Evolutionary conservation across 202 grass and related monocot species (phyloP).

Genomic region (Miscanthus sacchariflorus): DNA sequence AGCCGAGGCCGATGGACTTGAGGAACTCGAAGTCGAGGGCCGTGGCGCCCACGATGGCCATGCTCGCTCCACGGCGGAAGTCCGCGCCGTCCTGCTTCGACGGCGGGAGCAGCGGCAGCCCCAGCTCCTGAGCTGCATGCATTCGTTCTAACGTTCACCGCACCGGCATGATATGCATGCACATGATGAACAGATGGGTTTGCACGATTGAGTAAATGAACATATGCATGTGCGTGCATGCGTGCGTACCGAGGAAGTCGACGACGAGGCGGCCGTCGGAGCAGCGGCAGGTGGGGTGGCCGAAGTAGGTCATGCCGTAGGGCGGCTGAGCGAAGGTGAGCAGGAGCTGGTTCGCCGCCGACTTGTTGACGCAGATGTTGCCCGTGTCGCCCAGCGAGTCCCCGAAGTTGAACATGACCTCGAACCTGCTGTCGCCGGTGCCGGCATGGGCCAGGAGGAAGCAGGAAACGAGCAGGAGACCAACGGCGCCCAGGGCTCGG

Average conservation of each 20-base stretch:
- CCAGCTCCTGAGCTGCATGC: conserved; percentile 52
- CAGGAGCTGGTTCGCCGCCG: conserved; percentile 9
- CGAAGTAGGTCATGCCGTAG: conserved; percentile 69
- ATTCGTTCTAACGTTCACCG: background rate
- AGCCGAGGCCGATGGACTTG: conserved; percentile 54
- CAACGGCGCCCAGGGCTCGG: background rate
- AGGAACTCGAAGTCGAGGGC: conserved; percentile 59
- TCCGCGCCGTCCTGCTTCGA: conserved; percentile 44
- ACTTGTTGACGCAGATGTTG: conserved; percentile 58
- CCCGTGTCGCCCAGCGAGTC: conserved; percentile 77
- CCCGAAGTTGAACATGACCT: conserved; percentile 70
- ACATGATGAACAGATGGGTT: background rate
- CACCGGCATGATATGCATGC: background rate
- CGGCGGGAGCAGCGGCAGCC: conserved; percentile 62
- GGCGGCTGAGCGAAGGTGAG: conserved; percentile 63
- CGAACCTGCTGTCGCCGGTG: conserved; percentile 31
- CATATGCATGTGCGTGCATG: too few species aligned
- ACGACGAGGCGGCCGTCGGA: conserved; percentile 72
- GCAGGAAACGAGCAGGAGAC: background rate
- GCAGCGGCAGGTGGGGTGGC: conserved; percentile 68
- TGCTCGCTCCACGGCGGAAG: conserved; percentile 61
- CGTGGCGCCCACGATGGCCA: conserved; percentile 65
- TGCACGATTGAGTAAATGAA: background rate
- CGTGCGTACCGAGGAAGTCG: conserved; percentile 62
- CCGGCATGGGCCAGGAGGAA: background rate